A percentile compares a stretch with the other conserved stretches of the same genome.
Conservation (phyloP, 129 eudicot species). For the Ambrosia trifida region DNA sequence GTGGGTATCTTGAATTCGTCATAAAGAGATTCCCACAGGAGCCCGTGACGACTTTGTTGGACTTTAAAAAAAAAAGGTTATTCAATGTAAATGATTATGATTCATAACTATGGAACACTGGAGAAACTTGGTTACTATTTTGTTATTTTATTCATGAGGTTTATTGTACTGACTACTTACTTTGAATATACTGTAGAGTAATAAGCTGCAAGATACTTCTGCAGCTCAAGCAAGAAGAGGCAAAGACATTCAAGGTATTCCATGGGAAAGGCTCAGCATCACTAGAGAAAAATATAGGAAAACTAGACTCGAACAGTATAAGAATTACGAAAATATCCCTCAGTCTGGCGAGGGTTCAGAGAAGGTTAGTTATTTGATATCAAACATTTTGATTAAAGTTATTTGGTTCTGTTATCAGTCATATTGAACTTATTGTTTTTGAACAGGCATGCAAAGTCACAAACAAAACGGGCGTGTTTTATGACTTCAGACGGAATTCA, state of each 20-base stretch:
- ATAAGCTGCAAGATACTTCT: slow-evolving; percentile 58
- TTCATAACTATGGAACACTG: no score
- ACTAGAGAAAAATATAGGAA: slow-evolving; percentile 79
- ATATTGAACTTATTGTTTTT: neutral
- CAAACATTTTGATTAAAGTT: neutral
- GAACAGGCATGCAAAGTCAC: slow-evolving; percentile 68
- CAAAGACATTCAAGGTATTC: slow-evolving; percentile 87
- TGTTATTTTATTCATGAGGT: neutral
- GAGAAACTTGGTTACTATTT: neutral
- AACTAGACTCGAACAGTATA: slow-evolving; percentile 81
- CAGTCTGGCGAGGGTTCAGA: slow-evolving; percentile 69
- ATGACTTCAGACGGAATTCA: slow-evolving; percentile 69
- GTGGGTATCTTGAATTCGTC: no score
- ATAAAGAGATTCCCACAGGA: no score
- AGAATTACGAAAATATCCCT: slow-evolving; percentile 76
- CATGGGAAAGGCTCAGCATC: slow-evolving; percentile 76
- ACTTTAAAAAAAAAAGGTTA: no score
- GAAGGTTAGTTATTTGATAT: slow-evolving; percentile 39
- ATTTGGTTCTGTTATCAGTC: neutral
- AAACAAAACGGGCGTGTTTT: slow-evolving; percentile 56
- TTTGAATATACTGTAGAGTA: slow-evolving; percentile 37
- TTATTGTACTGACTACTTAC: neutral
- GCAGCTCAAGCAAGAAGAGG: slow-evolving; percentile 83
- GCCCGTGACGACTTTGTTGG: no score
- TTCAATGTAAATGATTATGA: no score